Evolutionary conservation across 768 basidiomycete genomes (phyloP).

Genomic region (Lentinula boryana): DNA sequence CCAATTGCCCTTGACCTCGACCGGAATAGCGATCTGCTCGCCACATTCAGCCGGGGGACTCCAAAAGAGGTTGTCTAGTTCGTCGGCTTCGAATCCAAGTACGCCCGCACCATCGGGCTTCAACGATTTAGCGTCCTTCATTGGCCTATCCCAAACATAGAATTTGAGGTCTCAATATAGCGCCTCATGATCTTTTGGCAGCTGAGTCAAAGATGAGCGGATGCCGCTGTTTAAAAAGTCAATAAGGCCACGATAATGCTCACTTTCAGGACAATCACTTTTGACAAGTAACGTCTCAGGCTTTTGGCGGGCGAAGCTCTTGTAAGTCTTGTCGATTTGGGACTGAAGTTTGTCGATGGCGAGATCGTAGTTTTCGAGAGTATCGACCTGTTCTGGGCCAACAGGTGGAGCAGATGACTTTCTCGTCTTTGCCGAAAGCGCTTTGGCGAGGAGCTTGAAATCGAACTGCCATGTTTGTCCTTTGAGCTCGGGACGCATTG

Average conservation of each 20-base stretch:
- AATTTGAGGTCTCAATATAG: background rate
- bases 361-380: conserved; percentile 2
- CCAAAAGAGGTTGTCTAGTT: background rate
- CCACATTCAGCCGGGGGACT: background rate
- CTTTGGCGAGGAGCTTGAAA: background rate
- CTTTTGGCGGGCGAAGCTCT: background rate
- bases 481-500: background rate
- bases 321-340: background rate
- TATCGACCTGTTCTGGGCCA: background rate
- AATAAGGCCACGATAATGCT: background rate
- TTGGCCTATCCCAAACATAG: background rate
- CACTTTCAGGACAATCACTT: background rate
- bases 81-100: too few species aligned
- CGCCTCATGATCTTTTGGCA: background rate
- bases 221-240: background rate
- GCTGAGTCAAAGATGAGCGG: background rate
- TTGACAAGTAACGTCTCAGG: too few species aligned
- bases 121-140: background rate
- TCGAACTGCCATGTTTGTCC: background rate
- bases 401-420: background rate
- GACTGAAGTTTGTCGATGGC: background rate
- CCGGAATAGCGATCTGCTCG: background rate
- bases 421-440: background rate
- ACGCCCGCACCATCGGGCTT: background rate
- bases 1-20: background rate